A percentile compares a stretch with the other conserved stretches of the same genome.
phyloP scores from a whole-genome alignment of 192 early-diverging fungal species.

The Phycomyces blakesleeanus region DNA sequence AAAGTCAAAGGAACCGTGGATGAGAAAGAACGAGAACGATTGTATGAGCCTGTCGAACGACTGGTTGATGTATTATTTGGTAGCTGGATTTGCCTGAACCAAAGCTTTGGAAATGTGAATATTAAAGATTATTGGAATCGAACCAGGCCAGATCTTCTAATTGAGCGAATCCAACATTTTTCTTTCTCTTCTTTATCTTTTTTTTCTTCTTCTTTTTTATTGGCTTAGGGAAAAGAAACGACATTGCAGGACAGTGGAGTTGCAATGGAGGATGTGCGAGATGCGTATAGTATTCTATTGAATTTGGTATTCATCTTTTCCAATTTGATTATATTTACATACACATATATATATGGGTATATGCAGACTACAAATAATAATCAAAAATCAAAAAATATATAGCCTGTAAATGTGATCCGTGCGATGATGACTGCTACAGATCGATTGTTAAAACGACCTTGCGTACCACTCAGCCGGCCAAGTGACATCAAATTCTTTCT shows the following conservation, averaged over 20 bases:
- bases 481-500: constrained; percentile 80
- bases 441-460: constrained; percentile 63
- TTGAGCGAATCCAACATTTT: too few relatives aligned
- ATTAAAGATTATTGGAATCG: too few relatives aligned
- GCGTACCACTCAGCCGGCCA: constrained; percentile 27
- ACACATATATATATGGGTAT: too few relatives aligned
- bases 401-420: constrained; percentile 59
- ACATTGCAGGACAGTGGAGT: constrained; percentile 55
- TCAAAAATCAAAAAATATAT: background rate
- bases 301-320: constrained; percentile 40
- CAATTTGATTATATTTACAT: background rate
- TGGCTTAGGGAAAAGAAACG: constrained; percentile 40
- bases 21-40: constrained; percentile 15
- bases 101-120: constrained; percentile 55
- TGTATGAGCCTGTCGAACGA: constrained; percentile 29
- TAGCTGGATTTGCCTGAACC: constrained; percentile 58
- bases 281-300: constrained; percentile 59
- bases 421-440: constrained; percentile 78
- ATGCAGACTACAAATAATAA: background rate
- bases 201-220: too few relatives aligned
- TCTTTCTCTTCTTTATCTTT: too few relatives aligned
- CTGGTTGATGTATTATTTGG: constrained; percentile 39
- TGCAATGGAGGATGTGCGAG: constrained; percentile 57
- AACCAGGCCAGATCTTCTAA: background rate
- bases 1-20: background rate